Evolutionary conservation across 371 early-diverging fungal species (phyloP), one percentile per base, ranked within the genome.

Genomic region (Mortierella sp.): DNA sequence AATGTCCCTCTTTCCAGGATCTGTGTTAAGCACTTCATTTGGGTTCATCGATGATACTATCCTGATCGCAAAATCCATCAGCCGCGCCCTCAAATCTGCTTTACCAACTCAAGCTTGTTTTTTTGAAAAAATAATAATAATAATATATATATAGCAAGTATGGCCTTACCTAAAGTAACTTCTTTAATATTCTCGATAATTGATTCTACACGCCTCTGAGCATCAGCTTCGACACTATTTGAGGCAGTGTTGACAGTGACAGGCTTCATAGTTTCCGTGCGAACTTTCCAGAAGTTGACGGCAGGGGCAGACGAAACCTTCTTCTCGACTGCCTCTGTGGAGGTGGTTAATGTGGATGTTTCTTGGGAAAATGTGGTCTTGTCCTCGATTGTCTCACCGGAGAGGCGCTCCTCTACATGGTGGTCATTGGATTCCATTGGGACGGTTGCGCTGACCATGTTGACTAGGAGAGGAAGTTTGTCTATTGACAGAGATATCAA

Each of bases 211-310:
- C 70, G 66, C 67, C 66, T 76, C 66, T 82, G 76, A 60, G 66
- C 70, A 7, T 69, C 76, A 12, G 65, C 35, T 45, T 75, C 71
- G 29, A 56, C 66, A 10, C 35, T 59, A 23, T 13, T 23, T n/a
- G 60, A 26, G 40, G 60, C 12, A 12, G 66, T 28, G 32, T 29
- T 34, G 37, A 47, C 13, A 28, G 37, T 62, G 35, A 49, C n/a
- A 5, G 70, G 64, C 73, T 76, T 76, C 76, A 67, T 76, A n/a
- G 69, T 49, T 60, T 81, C 77, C 66, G 78, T 84, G 59, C 85
- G 84, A 29, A 82, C 86, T 62, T 87, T 84, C 90, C 90, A 90
- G 57, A 86, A 83, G 80, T 86, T 90, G 64, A 86, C 87, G 45
- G 86, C 75, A 56, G 90, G 88, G 56, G 85, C 83, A 28, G 88